Evolutionary conservation across 2,329 filamentous ascomycete genomes (phyloP), one percentile per base, ranked within the genome.

Genomic region (Cordyceps javanica): DNA sequence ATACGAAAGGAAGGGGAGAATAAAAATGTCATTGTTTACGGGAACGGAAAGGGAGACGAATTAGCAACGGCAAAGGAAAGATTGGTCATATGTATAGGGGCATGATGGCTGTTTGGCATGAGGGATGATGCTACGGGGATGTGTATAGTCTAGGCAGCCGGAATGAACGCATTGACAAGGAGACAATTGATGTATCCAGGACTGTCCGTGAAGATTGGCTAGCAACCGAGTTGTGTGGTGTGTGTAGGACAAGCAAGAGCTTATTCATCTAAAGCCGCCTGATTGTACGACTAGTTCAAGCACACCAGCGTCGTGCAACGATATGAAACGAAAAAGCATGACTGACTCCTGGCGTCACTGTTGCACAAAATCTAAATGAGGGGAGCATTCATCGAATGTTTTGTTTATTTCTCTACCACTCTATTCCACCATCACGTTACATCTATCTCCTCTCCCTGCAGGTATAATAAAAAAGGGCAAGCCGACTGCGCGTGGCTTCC

Each of bases 101-200:
- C 55, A 51, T 52, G 55, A 52, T 58, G 55, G 55, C 55, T 58
- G 55, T 58, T 52, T 52, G 32, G 55, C 55, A 52, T 30, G 46
- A 58, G 23, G 23, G 45, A 46, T 38, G 41, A 48, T 48, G 41
- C 34, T n/a, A 42, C 10, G 49, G 38, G 26, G 48, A 11, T 28
- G 56, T 58, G 56, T 58, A 58, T 54, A 58, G 56, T 58, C 56
- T 58, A 58, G 56, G 49, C 56, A 58, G 56, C 56, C 56, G 49
- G 25, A 58, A 58, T 58, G 56, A 48, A 58, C 50, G 56, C 56
- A 58, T 58, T 58, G 48, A 58, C 30, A 36, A 44, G n/a, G 44
- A 25, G 16, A 7, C 45, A 28, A 21, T 23, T 28, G 14, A 5
- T 28, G 25, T 21, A 32, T 21, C n/a, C n/a, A n/a, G n/a, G n/a